These are phyloP conservation scores for Chlamydomonas sphaeroides DNA, from an alignment of 139 green algal genomes.

Conservation along the genomic window DNA sequence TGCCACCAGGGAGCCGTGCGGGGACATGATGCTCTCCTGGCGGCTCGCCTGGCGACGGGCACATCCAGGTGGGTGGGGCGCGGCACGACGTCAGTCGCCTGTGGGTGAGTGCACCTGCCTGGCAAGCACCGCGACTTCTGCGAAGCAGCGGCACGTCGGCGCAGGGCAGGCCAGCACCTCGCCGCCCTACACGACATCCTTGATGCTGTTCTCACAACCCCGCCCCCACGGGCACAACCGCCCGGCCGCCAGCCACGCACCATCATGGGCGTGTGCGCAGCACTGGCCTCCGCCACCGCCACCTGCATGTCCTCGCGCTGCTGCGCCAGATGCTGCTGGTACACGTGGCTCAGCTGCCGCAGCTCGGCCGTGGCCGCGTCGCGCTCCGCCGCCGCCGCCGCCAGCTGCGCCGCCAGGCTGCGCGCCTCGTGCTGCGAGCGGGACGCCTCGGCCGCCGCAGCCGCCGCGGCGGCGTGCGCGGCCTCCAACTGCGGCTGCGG, in stretches of 20 bases:
- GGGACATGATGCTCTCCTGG: slow-evolving; percentile 2
- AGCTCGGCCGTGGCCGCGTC: slow-evolving; percentile 27
- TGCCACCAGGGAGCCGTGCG: background rate
- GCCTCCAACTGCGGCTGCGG: slow-evolving; percentile 15
- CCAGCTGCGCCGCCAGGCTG: slow-evolving; percentile 9
- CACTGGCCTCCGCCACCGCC: background rate
- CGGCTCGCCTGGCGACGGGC: background rate
- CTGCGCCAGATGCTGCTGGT: slow-evolving; percentile 33
- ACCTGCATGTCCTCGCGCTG: slow-evolving; percentile 32
- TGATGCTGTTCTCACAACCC: too few species aligned
- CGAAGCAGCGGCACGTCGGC: too few species aligned
- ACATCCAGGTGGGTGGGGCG: background rate
- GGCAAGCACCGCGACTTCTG: too few species aligned
- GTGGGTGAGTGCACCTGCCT: too few species aligned
- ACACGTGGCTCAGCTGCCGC: slow-evolving; percentile 36
- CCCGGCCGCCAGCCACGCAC: background rate
- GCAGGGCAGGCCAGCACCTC: too few species aligned
- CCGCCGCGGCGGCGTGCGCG: background rate
- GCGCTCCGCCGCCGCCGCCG: slow-evolving; percentile 16
- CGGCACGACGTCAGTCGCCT: too few species aligned
- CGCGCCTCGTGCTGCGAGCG: slow-evolving; percentile 4
- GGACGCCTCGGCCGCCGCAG: slow-evolving; percentile 15
- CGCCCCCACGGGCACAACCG: too few species aligned
- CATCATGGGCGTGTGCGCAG: background rate
- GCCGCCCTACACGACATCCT: too few species aligned